Evolutionary conservation across 345 rosid species (phyloP).

Genomic region (Angophora floribunda): DNA sequence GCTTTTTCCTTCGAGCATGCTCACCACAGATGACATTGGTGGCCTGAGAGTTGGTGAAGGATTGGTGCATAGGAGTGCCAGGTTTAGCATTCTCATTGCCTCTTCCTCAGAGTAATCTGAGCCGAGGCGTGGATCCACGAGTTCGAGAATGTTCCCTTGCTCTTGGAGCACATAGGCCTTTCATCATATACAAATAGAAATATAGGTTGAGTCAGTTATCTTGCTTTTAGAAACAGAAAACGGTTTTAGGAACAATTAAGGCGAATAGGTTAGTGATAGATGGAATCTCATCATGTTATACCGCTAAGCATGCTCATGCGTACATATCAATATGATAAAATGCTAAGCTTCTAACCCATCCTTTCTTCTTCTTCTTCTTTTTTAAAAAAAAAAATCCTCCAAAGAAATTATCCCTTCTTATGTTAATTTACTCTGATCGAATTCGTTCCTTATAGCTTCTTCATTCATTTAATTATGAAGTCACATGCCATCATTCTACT

Average conservation of each 20-base stretch:
- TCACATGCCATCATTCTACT: neutral
- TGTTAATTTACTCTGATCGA: neutral
- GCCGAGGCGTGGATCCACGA: conserved; percentile 67
- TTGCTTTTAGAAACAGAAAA: neutral
- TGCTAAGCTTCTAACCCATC: neutral
- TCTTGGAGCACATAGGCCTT: conserved; percentile 92
- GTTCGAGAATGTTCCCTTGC: conserved; percentile 81
- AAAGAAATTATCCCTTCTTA: neutral
- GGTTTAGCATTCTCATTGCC: conserved; percentile 56
- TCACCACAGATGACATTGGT: conserved; percentile 69
- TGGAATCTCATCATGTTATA: neutral
- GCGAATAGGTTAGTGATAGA: neutral
- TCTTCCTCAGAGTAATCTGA: conserved; percentile 38
- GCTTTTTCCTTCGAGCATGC: conserved; percentile 71
- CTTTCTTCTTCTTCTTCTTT: neutral
- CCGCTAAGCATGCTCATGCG: neutral
- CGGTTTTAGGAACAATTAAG: neutral
- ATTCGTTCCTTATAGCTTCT: neutral
- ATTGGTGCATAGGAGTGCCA: conserved; percentile 80
- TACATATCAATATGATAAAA: neutral
- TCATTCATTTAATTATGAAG: neutral
- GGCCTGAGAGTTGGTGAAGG: conserved; percentile 88
- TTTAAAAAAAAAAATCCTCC: neutral
- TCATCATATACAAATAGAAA: neutral
- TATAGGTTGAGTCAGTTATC: neutral